Percentiles rank a stretch among this genome's conserved stretches.
Conservation (phyloP, 495 filamentous ascomycete species). For the Recurvomyces mirabilis region DNA sequence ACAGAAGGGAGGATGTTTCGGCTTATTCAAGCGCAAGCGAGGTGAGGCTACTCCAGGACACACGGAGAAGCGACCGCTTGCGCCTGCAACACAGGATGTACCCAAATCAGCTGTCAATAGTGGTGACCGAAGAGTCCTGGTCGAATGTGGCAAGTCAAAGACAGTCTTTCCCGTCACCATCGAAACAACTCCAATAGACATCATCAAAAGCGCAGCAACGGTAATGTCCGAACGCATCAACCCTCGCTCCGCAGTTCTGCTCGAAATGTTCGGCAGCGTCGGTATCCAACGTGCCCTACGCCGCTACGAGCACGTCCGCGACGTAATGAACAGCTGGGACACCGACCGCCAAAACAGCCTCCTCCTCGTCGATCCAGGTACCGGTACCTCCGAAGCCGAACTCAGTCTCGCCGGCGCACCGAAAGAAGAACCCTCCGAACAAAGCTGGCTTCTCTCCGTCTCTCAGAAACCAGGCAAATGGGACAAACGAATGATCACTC, state of each 20-base stretch:
- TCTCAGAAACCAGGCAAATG: constrained; percentile 71
- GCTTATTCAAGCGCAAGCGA: constrained; percentile 19
- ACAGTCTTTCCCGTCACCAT: constrained; percentile 57
- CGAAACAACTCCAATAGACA: constrained; percentile 61
- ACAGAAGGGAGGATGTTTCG: constrained; percentile 15
- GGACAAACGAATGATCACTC: constrained; percentile 72
- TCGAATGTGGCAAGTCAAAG: constrained; percentile 53
- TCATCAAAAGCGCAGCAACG: constrained; percentile 49
- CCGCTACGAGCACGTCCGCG: constrained; percentile 74
- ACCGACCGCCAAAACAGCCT: constrained; percentile 61
- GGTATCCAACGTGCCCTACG: constrained; percentile 80
- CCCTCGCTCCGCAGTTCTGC: constrained; percentile 47
- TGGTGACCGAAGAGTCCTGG: constrained; percentile 57
- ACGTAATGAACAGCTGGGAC: constrained; percentile 90
- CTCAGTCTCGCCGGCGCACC: constrained; percentile 45
- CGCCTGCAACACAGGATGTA: constrained; percentile 42
- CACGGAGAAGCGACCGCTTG: not conserved
- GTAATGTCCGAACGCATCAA: constrained; percentile 48
- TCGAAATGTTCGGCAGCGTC: constrained; percentile 62
- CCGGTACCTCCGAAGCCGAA: constrained; percentile 35
- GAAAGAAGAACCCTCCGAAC: constrained; percentile 46
- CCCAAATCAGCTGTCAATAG: constrained; percentile 77
- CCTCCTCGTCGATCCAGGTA: constrained; percentile 44
- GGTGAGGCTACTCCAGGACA: not conserved
- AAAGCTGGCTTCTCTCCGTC: constrained; percentile 62